phyloP scores from a whole-genome alignment of 2,329 filamentous ascomycete species.

The Botrytis squamosa region DNA sequence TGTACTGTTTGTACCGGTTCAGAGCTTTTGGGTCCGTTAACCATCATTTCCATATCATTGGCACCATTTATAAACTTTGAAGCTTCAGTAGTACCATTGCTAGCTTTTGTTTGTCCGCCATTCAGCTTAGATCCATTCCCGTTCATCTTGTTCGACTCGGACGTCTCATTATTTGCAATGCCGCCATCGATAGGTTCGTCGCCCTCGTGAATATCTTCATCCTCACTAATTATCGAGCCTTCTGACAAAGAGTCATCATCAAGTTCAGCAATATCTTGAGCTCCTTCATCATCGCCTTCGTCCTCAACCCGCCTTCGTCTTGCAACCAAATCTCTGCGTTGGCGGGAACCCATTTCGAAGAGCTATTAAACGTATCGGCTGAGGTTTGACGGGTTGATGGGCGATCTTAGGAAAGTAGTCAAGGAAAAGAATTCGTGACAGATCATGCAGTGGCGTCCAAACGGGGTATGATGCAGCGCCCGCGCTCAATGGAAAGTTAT shows the following conservation, averaged over 20 bases:
- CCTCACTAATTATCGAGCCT: slow-evolving; percentile 61
- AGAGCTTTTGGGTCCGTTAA: slow-evolving; percentile 47
- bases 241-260: slow-evolving; percentile 68
- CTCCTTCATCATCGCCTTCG: slow-evolving; percentile 67
- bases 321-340: slow-evolving; percentile 65
- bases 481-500: slow-evolving; percentile 38
- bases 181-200: slow-evolving; percentile 66
- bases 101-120: slow-evolving; percentile 33
- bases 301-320: slow-evolving; percentile 68
- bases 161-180: slow-evolving; percentile 50
- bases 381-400: slow-evolving; percentile 39
- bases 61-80: slow-evolving; percentile 43
- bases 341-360: slow-evolving; percentile 50
- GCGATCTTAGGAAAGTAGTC: slow-evolving; percentile 33
- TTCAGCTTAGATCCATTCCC: slow-evolving; percentile 40
- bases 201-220: slow-evolving; percentile 57
- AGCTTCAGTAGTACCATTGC: slow-evolving; percentile 39
- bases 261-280: slow-evolving; percentile 53
- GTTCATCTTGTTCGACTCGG: slow-evolving; percentile 35
- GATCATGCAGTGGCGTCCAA: slow-evolving; percentile 39
- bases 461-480: slow-evolving; percentile 37
- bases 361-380: slow-evolving; percentile 33
- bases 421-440: slow-evolving; percentile 37
- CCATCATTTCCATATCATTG: slow-evolving; percentile 57
- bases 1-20: slow-evolving; percentile 33